Evolutionary conservation across 768 basidiomycete species (phyloP).

Genomic region (Pleurotus sapidus): DNA sequence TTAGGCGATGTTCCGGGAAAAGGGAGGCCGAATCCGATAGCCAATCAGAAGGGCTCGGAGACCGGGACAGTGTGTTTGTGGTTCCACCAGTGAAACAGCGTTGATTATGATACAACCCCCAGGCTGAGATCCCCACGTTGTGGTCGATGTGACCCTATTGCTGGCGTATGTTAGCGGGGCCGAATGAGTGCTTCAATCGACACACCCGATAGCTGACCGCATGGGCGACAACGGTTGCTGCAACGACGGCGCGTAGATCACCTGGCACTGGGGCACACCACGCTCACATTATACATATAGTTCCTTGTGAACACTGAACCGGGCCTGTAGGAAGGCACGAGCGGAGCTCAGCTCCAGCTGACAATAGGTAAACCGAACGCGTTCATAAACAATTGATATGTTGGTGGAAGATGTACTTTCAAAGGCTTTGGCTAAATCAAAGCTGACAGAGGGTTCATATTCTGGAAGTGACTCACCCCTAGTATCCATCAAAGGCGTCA

Average conservation of each 20-base stretch:
- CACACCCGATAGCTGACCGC: slow-evolving; percentile 76
- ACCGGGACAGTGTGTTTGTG: slow-evolving; percentile 66
- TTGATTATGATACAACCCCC: slow-evolving; percentile 66
- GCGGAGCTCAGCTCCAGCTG: no score
- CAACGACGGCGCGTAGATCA: slow-evolving; percentile 55
- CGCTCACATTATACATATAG: no score
- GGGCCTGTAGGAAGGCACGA: no score
- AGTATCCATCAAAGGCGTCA: no score
- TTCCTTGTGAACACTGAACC: no score
- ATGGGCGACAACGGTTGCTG: slow-evolving; percentile 70
- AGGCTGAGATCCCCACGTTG: slow-evolving; percentile 79
- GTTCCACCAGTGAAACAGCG: slow-evolving; percentile 61
- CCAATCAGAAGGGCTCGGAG: slow-evolving; percentile 68
- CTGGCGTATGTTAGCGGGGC: background rate
- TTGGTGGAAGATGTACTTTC: no score
- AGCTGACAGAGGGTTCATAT: no score
- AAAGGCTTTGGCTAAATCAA: no score
- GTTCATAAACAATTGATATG: no score
- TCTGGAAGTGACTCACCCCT: no score
- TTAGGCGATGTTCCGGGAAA: slow-evolving; percentile 60
- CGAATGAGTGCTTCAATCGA: background rate
- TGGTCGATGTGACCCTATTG: slow-evolving; percentile 87
- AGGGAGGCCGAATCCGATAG: slow-evolving; percentile 28
- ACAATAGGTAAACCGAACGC: no score
- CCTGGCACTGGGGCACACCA: no score